Evolutionary conservation across 202 grass and related monocot species (phyloP), one percentile per base, ranked within the genome.

Genomic region (Dendrocalamus latiflorus): DNA sequence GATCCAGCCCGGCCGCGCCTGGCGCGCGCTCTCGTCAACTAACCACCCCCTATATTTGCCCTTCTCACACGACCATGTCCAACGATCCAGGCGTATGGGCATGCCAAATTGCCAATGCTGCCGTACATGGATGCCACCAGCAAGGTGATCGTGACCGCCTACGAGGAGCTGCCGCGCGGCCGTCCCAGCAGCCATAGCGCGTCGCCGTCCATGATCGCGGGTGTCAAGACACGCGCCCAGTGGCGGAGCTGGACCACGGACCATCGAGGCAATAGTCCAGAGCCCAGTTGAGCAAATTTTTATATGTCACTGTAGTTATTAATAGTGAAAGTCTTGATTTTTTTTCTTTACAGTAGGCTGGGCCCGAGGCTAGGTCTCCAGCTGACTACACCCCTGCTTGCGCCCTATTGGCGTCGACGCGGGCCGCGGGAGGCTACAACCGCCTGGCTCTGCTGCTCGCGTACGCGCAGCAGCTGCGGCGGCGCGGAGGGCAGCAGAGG

Each of bases 371-470:
- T n/a, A n/a, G n/a, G n/a, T n/a, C n/a, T n/a, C n/a, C n/a, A n/a
- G n/a, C n/a, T n/a, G n/a, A n/a, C n/a, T n/a, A n/a, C n/a, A n/a
- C n/a, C n/a, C n/a, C n/a, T n/a, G n/a, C n/a, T n/a, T n/a, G n/a
- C n/a, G n/a, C n/a, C n/a, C n/a, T 3, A 9, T 2, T 50, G 47
- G 5, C 83, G 48, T 11, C 54, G 2, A 48, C 54, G 39, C 71
- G 20, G 34, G 22, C 38, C 6, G 37, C 11, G 5, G 50, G 74
- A 0, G 60, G 60, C 20, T 17, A 70, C 72, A 78, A 39, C 75
- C 86, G 80, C 59, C 74, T 58, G 59, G 59, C 59, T n/a, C 70
- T 88, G 80, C 75, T 88, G 59, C 81, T 88, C 49, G 68, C 68
- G 68, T 88, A 79, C 81, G 60, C 41, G 21, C 75, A 83, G 33